Base-by-base conservation (phyloP, 2,329 filamentous ascomycete genomes). In the Plectosphaerella plurivora region DNA sequence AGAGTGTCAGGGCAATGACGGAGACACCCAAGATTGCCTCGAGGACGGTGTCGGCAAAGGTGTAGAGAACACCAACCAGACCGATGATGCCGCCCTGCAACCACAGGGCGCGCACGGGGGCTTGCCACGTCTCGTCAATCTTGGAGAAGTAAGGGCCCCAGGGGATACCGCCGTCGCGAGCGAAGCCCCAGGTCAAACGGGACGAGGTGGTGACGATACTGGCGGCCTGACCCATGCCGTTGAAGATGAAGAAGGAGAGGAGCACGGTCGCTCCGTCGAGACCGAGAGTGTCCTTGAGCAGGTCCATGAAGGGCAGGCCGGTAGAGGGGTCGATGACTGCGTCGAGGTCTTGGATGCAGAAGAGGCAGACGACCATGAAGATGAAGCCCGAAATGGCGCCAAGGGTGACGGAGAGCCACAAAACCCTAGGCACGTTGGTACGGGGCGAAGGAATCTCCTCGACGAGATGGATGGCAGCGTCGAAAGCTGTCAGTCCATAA, bases 401-500 rank as follows among this genome's bases (percentile, higher is more conserved):
- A n/a, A 71, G 70, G 1, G 73, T 54, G 1, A 82, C 75, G 0
- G 78, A 74, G 16, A 81, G 69, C 68, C 73, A 81, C 55, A 82
- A 80, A 3, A 77, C 72, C 15, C 68, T 68, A 0, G 79, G 79
- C 0, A 73, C 75, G 51, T 79, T 80, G 36, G 65, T 73, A 28
- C 77, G 65, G 1, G 79, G 78, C 4, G 69, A 65, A 1, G 79
- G 78, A 2, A 82, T 78, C 58, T 82, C 79, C 56, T 83, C 79
- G 2, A 79, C 75, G 69, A 83, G 74, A 60, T 83, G 80, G 37
- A 82, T 80, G 35, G 80, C 79, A 0, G 79, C 76, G 58, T 83
- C 80, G 55, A 83, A 82, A 2, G 79, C 79, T 0, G 77, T 81
- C 15, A 81, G 63, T 2, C 77, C 79, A 51, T 82, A 83, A 0